These are phyloP conservation scores for Elaeis guineensis DNA, from an alignment of 176 grass and related monocot species.

Conservation along the genomic window DNA sequence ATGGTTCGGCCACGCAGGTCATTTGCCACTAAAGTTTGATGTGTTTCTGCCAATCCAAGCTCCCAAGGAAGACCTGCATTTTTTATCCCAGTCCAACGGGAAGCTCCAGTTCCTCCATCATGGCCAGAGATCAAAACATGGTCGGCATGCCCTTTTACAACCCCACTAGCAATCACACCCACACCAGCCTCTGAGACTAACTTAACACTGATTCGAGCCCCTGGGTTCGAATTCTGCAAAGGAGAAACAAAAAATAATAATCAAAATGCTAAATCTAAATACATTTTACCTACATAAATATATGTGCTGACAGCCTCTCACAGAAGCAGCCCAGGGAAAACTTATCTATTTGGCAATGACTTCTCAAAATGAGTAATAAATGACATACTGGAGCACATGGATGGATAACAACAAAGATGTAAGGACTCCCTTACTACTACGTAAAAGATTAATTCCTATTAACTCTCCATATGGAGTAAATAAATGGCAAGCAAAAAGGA, in stretches of 20 bases:
- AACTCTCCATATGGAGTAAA: no score
- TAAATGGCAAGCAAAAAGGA: no score
- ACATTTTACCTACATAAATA: no score
- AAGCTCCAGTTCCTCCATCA: slow-evolving; percentile 93
- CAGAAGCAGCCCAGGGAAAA: no score
- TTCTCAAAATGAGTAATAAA: no score
- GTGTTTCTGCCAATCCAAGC: slow-evolving; percentile 93
- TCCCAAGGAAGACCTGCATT: slow-evolving; percentile 99
- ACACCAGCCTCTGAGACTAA: slow-evolving; percentile 94
- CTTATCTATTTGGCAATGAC: no score
- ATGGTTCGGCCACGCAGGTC: slow-evolving; percentile 85
- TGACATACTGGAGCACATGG: no score
- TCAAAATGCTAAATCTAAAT: background rate
- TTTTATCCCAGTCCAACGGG: slow-evolving; percentile 98
- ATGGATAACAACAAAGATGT: no score
- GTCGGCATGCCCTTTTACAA: slow-evolving; percentile 95
- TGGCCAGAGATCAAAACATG: slow-evolving; percentile 98
- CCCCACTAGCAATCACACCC: slow-evolving; percentile 88
- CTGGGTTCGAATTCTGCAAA: slow-evolving; percentile 85
- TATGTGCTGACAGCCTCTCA: no score
- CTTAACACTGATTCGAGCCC: slow-evolving; percentile 84
- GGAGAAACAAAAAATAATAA: slow-evolving; percentile 20
- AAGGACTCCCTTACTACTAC: no score
- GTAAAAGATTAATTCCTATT: no score
- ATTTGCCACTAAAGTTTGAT: slow-evolving; percentile 96